Conservation (phyloP, 768 basidiomycete species). For the Mycena haematopus region DNA sequence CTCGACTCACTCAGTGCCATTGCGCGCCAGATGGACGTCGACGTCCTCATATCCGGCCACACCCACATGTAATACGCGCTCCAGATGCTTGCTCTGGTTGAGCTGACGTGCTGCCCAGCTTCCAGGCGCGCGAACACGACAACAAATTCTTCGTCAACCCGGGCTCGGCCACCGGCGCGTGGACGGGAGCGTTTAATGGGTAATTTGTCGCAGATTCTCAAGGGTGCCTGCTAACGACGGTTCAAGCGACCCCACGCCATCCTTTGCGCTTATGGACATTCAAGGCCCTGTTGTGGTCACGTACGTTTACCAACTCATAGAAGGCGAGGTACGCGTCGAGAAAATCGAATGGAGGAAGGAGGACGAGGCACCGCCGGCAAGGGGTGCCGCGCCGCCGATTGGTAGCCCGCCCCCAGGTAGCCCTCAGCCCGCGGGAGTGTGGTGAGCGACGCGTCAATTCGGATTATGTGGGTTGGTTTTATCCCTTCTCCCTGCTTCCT, state of each 20-base stretch:
- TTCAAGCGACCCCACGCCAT: constrained; percentile 83
- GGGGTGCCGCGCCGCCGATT: constrained; percentile 24
- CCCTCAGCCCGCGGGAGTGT: constrained; percentile 28
- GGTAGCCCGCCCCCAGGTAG: constrained; percentile 28
- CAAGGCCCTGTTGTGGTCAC: constrained; percentile 97
- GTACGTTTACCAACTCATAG: constrained; percentile 94
- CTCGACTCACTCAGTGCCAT: constrained; percentile 87
- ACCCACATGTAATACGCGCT: constrained; percentile 80
- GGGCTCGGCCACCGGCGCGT: constrained; percentile 94
- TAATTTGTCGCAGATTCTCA: constrained; percentile 33
- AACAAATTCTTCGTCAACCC: constrained; percentile 95
- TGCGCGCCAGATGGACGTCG: constrained; percentile 97
- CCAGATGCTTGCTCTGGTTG: neutral
- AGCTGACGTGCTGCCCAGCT: constrained; percentile 40
- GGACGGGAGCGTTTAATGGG: constrained; percentile 80
- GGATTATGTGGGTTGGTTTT: constrained; percentile 8
- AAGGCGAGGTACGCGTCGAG: constrained; percentile 92
- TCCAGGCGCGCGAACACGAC: constrained; percentile 93
- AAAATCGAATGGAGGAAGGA: constrained; percentile 73
- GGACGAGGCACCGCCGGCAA: constrained; percentile 24
- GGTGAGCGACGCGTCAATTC: constrained; percentile 16
- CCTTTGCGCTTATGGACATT: constrained; percentile 97
- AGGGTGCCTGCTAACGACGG: constrained; percentile 18
- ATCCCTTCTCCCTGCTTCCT: neutral
- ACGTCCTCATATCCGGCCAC: constrained; percentile 91